These are phyloP conservation scores for Apiospora saccharicola DNA, from an alignment of 2,329 filamentous ascomycete species.

Conservation along the genomic window DNA sequence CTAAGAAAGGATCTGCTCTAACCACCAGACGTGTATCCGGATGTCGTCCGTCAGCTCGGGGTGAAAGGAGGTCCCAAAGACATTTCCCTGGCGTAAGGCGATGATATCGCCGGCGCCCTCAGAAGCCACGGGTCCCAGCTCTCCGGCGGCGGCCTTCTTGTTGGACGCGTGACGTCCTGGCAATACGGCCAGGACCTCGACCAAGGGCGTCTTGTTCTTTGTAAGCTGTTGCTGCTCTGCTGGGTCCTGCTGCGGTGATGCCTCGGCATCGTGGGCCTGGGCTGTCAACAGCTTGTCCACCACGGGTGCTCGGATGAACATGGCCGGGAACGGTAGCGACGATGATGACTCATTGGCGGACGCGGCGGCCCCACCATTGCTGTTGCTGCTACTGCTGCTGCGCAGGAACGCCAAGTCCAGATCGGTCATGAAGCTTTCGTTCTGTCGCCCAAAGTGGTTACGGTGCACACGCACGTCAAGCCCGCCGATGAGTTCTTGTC, in stretches of 20 bases:
- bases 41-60: constrained; percentile 89
- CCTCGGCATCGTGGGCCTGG: constrained; percentile 40
- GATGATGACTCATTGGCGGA: constrained; percentile 13
- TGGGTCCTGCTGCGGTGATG: neutral
- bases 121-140: constrained; percentile 35
- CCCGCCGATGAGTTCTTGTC: constrained; percentile 92
- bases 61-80: constrained; percentile 95
- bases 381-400: constrained; percentile 29
- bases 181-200: constrained; percentile 61
- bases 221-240: constrained; percentile 22
- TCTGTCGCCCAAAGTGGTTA: constrained; percentile 94
- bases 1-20: constrained; percentile 47
- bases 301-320: constrained; percentile 94
- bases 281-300: constrained; percentile 78
- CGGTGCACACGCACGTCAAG: constrained; percentile 89
- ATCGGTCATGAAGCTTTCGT: constrained; percentile 85
- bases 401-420: constrained; percentile 76
- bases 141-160: constrained; percentile 46
- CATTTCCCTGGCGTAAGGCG: constrained; percentile 87
- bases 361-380: constrained; percentile 30
- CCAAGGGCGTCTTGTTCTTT: constrained; percentile 37
- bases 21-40: constrained; percentile 94
- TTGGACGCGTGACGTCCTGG: constrained; percentile 49
- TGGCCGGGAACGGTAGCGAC: constrained; percentile 72
- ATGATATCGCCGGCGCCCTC: constrained; percentile 77